Conservation (phyloP, 2,329 filamentous ascomycete genomes). For the Penicillium brasilianum region DNA sequence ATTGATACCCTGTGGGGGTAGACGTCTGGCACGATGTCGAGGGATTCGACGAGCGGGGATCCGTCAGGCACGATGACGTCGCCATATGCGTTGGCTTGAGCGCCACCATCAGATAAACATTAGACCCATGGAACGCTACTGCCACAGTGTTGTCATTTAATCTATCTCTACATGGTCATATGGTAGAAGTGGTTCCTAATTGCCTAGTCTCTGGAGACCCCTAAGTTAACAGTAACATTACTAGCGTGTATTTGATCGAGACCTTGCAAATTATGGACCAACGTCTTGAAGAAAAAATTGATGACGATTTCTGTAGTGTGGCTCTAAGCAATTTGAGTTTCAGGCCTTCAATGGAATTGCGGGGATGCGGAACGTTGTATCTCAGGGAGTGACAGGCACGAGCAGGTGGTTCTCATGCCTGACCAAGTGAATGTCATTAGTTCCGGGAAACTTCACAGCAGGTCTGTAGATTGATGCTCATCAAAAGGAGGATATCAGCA, state of each 20-base stretch:
- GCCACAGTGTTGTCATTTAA: slow-evolving; percentile 6
- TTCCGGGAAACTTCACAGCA: not conserved
- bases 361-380: not conserved
- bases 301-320: not conserved
- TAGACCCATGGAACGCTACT: not conserved
- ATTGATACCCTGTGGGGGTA: not conserved
- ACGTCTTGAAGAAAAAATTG: not conserved
- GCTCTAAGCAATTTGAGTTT: not conserved
- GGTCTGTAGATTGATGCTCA: not conserved
- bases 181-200: not conserved
- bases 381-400: not conserved
- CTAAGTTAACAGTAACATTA: not conserved
- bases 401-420: not conserved
- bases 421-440: not conserved
- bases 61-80: not conserved
- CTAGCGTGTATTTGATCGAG: not conserved
- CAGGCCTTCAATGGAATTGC: too few species aligned
- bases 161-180: not conserved
- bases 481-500: not conserved
- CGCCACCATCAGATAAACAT: not conserved
- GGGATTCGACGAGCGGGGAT: not conserved
- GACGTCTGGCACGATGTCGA: not conserved
- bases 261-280: not conserved
- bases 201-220: not conserved
- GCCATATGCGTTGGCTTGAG: not conserved